Evolutionary conservation across 768 basidiomycete species (phyloP).

Genomic region (Clitopilus hobsonii): DNA sequence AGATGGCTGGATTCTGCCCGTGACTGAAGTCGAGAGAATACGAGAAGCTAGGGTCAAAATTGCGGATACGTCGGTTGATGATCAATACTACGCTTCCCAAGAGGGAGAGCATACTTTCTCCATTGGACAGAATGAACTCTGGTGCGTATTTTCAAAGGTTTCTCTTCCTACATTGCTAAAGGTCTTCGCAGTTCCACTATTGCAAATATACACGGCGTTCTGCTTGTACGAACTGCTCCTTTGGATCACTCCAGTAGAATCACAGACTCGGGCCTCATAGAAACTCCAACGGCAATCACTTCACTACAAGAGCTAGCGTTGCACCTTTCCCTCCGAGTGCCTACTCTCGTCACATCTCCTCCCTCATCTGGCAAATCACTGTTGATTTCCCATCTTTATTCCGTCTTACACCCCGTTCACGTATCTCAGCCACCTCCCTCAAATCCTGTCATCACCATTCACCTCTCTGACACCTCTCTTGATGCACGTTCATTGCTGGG

Average conservation of each 20-base stretch:
- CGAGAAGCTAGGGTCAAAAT: conserved; percentile 44
- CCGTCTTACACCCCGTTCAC: conserved; percentile 46
- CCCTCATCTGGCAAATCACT: conserved; percentile 89
- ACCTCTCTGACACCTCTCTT: conserved; percentile 92
- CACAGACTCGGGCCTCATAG: conserved; percentile 37
- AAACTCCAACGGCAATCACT: conserved; percentile 54
- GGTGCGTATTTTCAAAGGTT: conserved; percentile 32
- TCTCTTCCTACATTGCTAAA: conserved; percentile 10
- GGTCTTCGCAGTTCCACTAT: conserved; percentile 42
- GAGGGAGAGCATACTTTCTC: conserved; percentile 23
- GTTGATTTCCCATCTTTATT: conserved; percentile 72
- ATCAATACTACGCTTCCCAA: conserved; percentile 43
- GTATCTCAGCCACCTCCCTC: conserved; percentile 20
- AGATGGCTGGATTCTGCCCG: conserved; percentile 83
- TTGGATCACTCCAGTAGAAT: neutral
- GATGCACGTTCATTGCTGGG: conserved; percentile 92
- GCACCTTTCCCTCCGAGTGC: conserved; percentile 62
- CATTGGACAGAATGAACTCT: conserved; percentile 46
- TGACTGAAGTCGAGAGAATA: conserved; percentile 62
- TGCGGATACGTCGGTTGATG: conserved; percentile 13
- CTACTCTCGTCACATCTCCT: conserved; percentile 78
- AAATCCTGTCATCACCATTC: conserved; percentile 78
- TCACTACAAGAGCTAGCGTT: conserved; percentile 62
- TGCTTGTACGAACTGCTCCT: conserved; percentile 47
- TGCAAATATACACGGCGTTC: conserved; percentile 60